A percentile compares a stretch with the other conserved stretches of the same genome.
phyloP scores from a whole-genome alignment of 1,284 basidiomycete species.

The Malassezia sympodialis region DNA sequence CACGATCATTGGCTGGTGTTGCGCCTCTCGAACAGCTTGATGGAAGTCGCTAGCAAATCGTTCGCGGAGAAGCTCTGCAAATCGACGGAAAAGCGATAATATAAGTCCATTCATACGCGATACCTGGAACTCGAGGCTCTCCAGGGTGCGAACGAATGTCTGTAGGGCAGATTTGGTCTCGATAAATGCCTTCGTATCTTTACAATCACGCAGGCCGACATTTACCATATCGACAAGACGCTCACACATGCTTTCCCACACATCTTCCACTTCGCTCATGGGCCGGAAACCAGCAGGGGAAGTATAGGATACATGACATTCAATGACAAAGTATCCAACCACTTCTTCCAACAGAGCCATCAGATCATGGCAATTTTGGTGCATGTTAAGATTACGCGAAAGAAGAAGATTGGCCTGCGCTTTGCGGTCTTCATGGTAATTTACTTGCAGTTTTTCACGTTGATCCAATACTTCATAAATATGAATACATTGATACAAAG shows the following conservation, averaged over 20 bases:
- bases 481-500: slow-evolving; percentile 91
- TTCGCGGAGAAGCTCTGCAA: slow-evolving; percentile 68
- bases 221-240: slow-evolving; percentile 69
- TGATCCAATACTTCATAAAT: slow-evolving; percentile 87
- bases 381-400: slow-evolving; percentile 54
- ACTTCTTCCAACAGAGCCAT: slow-evolving; percentile 61
- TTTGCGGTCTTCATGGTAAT: slow-evolving; percentile 80
- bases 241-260: slow-evolving; percentile 82
- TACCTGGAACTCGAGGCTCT: slow-evolving; percentile 65
- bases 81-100: slow-evolving; percentile 78
- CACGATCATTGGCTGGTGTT: slow-evolving; percentile 81
- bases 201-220: slow-evolving; percentile 63
- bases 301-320: slow-evolving; percentile 80
- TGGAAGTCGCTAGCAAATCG: slow-evolving; percentile 63
- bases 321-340: slow-evolving; percentile 97
- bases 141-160: slow-evolving; percentile 81
- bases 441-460: slow-evolving; percentile 74
- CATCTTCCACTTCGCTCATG: slow-evolving; percentile 79
- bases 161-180: slow-evolving; percentile 73
- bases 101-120: slow-evolving; percentile 72
- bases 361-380: slow-evolving; percentile 36
- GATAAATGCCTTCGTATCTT: slow-evolving; percentile 71
- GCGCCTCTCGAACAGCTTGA: slow-evolving; percentile 63
- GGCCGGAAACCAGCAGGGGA: slow-evolving; percentile 67
- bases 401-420: slow-evolving; percentile 94